Evolutionary conservation across 2,329 filamentous ascomycete genomes (phyloP), one percentile per base, ranked within the genome.

Genomic region (Thelonectria discophora): DNA sequence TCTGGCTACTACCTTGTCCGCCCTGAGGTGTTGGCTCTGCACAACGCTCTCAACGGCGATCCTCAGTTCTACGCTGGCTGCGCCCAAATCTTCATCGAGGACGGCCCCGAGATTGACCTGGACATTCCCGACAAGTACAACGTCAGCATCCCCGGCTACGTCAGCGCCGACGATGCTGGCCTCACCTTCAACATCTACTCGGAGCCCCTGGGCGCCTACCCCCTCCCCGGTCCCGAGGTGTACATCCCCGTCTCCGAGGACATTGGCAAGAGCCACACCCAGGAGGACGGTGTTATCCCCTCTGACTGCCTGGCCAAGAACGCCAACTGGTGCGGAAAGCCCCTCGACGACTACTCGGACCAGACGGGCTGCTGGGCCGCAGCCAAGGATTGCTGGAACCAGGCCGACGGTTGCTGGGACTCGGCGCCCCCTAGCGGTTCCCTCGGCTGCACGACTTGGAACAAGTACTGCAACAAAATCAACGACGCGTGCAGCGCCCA

Each of bases 1-100:
- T 79, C 82, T 0, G 90, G 90, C 1, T 85, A 88, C 74, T 93
- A 92, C 74, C 84, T 93, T n/a, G 83, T 89, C 39, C 85, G 91
- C 11, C 84, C 88, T 0, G 90, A 93, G 77, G 76, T 92, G 10
- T 79, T 93, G 24, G 87, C 90, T 1, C 82, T 93, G 39, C 90
- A 93, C 69, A 78, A 86, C 50, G 88, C 87, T 9, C 76, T 82
- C 62, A 76, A 81, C 30, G 79, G 77, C 9, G 82, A 89, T 59
- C 87, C 90, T n/a, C 90, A 93, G 74, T 91, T 91, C 77, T 93
- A 90, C 74, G 79, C 85, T 53, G 87, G 88, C 53, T 93, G 90
- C 73, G 89, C 88, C 1, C 90, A 93, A 75, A 80, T 93, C 65
- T 90, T 86, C 72, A 75, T 93, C 49, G 70, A 86, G 55, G 73